Conservation (phyloP, 2,329 filamentous ascomycete species). For the Thermothelomyces thermophilus region DNA sequence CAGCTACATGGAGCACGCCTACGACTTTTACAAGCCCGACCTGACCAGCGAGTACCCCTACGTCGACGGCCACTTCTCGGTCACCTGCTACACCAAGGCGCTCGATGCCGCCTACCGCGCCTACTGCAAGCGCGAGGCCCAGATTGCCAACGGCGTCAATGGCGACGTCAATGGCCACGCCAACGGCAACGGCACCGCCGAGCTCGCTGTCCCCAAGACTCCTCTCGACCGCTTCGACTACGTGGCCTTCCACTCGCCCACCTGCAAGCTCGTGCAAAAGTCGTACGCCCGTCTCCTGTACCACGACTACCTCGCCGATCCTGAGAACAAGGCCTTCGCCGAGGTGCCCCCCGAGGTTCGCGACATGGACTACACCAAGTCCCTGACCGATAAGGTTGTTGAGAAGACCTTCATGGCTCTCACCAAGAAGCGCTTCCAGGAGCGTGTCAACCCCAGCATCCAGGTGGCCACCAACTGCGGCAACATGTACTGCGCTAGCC, state of each 20-base stretch:
- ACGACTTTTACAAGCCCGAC: slow-evolving; percentile 89
- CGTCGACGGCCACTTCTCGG: slow-evolving; percentile 76
- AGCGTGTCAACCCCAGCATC: slow-evolving; percentile 66
- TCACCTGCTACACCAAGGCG: slow-evolving; percentile 75
- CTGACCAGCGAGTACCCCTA: slow-evolving; percentile 81
- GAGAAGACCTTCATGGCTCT: slow-evolving; percentile 83
- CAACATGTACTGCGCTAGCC: slow-evolving; percentile 63
- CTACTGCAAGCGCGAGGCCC: slow-evolving; percentile 67
- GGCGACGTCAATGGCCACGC: slow-evolving; percentile 47
- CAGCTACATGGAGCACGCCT: slow-evolving; percentile 75
- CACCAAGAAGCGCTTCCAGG: slow-evolving; percentile 76
- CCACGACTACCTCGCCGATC: slow-evolving; percentile 73
- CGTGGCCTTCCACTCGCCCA: slow-evolving; percentile 75
- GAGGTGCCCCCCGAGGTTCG: slow-evolving; percentile 71
- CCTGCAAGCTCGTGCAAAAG: slow-evolving; percentile 82
- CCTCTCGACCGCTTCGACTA: slow-evolving; percentile 77
- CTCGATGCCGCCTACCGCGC: slow-evolving; percentile 76
- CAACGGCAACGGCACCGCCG: slow-evolving; percentile 37
- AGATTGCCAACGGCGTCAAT: slow-evolving; percentile 46
- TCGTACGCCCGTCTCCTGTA: slow-evolving; percentile 78
- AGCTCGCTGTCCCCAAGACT: slow-evolving; percentile 45
- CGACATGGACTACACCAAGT: slow-evolving; percentile 73
- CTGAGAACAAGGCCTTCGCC: slow-evolving; percentile 59
- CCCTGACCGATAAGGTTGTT: slow-evolving; percentile 70
- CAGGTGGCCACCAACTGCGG: slow-evolving; percentile 71